Percentiles rank a stretch among this genome's conserved stretches.
phyloP scores from a whole-genome alignment of 495 filamentous ascomycete species.

The Parachaetomium inaequale region DNA sequence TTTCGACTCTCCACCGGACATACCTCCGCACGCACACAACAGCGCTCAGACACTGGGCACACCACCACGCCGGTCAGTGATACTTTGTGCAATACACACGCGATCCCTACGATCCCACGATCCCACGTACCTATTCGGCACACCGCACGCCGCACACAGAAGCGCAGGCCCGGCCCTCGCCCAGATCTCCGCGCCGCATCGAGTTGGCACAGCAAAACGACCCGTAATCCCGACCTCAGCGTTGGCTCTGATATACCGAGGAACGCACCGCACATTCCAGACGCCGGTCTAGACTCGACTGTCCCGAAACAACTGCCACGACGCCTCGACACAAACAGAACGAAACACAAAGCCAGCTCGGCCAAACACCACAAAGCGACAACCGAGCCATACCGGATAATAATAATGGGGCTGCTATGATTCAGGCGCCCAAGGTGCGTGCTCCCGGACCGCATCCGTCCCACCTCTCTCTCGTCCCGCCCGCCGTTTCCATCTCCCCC shows the following conservation, averaged over 20 bases:
- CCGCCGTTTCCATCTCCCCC: neutral
- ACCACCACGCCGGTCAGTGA: no score
- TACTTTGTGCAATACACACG: no score
- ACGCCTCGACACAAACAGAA: neutral
- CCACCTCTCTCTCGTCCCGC: neutral
- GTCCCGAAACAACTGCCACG: neutral
- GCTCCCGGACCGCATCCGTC: slow-evolving; percentile 23
- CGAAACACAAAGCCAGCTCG: neutral
- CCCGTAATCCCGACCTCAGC: neutral
- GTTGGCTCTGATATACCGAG: slow-evolving; percentile 3
- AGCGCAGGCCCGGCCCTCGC: neutral
- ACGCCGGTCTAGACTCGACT: neutral
- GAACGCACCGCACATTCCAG: neutral
- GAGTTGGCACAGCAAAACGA: neutral
- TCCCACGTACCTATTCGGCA: neutral
- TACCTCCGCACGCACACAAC: no score
- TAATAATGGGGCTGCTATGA: slow-evolving; percentile 31
- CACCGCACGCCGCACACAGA: neutral
- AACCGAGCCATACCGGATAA: neutral
- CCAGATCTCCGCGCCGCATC: slow-evolving; percentile 6
- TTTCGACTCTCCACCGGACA: no score
- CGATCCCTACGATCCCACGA: neutral
- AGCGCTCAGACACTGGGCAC: no score
- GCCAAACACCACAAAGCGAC: slow-evolving; percentile 1
- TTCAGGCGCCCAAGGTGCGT: slow-evolving; percentile 33